Base-by-base conservation (phyloP, 2,329 filamentous ascomycete species). In the Ophiostoma ips region DNA sequence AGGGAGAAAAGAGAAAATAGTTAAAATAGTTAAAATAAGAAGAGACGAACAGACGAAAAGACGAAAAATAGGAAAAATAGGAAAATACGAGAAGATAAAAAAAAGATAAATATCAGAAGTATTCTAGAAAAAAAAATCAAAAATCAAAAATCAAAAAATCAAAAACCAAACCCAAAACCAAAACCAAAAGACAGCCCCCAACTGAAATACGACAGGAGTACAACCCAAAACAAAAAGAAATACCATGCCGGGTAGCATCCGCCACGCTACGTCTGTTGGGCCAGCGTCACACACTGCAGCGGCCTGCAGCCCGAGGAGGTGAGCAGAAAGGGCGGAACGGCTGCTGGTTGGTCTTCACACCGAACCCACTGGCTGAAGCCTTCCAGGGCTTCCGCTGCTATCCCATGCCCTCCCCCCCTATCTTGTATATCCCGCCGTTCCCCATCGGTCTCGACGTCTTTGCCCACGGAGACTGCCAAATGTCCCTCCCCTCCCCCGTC, bases 281-380 rank as follows among this genome's bases (percentile, higher is more conserved):
- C 34, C 45, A 28, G 24, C 15, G 45, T 37, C 45, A 37, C 38
- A 40, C 11, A 36, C 7, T 13, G n/a, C 44, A 37, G 9, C 34
- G 31, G 37, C 37, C 40, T 44, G 24, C 28, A 31, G 43, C 28
- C 43, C 46, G 36, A 50, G 44, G 45, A 45, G 38, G 28, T 36
- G 33, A 38, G 44, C 40, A 45, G n/a, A n/a, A 55, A 55, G 43
- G 48, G 53, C 53, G 53, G 53, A 53, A 50, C 48, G 35, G 45
- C 30, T 33, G 18, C 36, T 53, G 47, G 40, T 55, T 55, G 53
- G 53, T 50, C 43, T 37, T 16, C 47, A 50, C 53, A 55, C 53
- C 53, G 53, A 53, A 40, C 24, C 46, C 46, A 46, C 50, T 35
- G 31, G n/a, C 16, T 45, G 31, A 18, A 34, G 16, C 18, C 9